phyloP scores from a whole-genome alignment of 2,329 filamentous ascomycete genomes.

The Pestalotiopsis fici region DNA sequence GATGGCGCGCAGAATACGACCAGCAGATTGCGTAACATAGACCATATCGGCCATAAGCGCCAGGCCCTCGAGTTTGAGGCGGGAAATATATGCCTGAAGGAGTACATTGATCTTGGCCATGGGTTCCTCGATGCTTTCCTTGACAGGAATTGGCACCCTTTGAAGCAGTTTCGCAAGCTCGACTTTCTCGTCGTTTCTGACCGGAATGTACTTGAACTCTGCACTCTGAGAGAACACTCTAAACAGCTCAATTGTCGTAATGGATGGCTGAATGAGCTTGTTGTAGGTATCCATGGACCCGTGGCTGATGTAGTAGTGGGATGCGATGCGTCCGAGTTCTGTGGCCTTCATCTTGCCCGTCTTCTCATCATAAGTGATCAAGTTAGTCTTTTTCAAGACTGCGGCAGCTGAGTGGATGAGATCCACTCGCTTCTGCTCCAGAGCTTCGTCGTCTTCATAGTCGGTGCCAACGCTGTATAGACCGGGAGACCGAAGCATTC shows the following conservation, averaged over 20 bases:
- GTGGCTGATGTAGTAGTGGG: constrained; percentile 97
- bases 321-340: constrained; percentile 92
- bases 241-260: constrained; percentile 94
- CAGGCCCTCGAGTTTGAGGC: constrained; percentile 89
- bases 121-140: constrained; percentile 95
- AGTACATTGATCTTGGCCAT: constrained; percentile 98
- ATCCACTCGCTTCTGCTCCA: constrained; percentile 98
- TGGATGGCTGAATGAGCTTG: constrained; percentile 88
- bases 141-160: constrained; percentile 91
- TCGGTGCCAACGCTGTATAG: constrained; percentile 95
- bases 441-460: constrained; percentile 86
- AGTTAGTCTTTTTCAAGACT: constrained; percentile 81
- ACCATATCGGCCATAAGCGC: constrained; percentile 98
- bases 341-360: constrained; percentile 86
- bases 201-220: constrained; percentile 98
- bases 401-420: constrained; percentile 91
- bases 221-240: constrained; percentile 93
- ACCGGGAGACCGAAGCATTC: constrained; percentile 93
- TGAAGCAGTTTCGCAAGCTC: constrained; percentile 90
- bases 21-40: constrained; percentile 96
- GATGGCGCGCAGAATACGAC: constrained; percentile 90
- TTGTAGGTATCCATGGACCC: constrained; percentile 98
- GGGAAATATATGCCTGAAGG: constrained; percentile 93
- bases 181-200: constrained; percentile 95
- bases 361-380: constrained; percentile 96